Percentiles rank a stretch among this genome's conserved stretches.
phyloP scores from a whole-genome alignment of 179 eudicot species.

The Heliamphora pulchella region DNA sequence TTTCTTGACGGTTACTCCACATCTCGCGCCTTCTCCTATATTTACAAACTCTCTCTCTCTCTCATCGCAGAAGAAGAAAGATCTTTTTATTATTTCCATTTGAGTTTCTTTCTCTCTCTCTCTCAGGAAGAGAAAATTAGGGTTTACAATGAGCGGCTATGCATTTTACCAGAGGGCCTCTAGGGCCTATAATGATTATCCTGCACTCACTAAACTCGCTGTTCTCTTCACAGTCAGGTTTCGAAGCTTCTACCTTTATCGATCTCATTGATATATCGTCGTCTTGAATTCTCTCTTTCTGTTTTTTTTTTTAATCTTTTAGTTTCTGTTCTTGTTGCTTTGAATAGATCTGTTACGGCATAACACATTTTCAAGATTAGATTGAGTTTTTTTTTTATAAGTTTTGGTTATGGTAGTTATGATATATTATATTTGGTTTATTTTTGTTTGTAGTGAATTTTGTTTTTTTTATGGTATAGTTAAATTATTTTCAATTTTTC shows the following conservation, averaged over 20 bases:
- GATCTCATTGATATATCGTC: neutral
- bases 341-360: neutral
- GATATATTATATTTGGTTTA: too few species aligned
- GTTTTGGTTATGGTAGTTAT: too few species aligned
- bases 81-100: too few species aligned
- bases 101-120: neutral
- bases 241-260: neutral
- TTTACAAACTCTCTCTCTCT: neutral
- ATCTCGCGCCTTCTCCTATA: neutral
- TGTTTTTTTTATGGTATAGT: too few species aligned
- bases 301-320: neutral
- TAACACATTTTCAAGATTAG: neutral
- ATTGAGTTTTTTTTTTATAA: neutral
- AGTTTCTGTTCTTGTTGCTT: neutral
- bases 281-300: too few species aligned
- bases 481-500: too few species aligned
- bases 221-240: conserved; percentile 41
- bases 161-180: conserved; percentile 36
- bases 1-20: conserved; percentile 17
- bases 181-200: conserved; percentile 25
- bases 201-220: conserved; percentile 32
- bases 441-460: too few species aligned
- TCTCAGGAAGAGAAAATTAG: conserved; percentile 7
- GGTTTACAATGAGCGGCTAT: conserved; percentile 33
- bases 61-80: neutral